Evolutionary conservation across 441 rosid genomes (phyloP), one percentile per base, ranked within the genome.

Genomic region (Aleurites moluccanus): DNA sequence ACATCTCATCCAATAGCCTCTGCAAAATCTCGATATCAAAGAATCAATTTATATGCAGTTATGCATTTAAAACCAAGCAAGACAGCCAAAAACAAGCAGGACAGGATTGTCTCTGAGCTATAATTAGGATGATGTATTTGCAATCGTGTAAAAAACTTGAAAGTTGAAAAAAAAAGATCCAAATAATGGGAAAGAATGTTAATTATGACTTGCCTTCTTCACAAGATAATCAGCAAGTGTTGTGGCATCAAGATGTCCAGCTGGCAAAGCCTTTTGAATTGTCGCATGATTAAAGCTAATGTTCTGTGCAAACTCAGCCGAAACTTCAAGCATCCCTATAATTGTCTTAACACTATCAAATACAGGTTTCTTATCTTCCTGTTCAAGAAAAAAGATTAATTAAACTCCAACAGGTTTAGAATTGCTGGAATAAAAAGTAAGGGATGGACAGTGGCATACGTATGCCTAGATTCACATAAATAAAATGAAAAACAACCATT

Each of bases 221-320:
- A 96, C 98, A 18, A 96, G 97, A 83, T 93, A 96, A 83, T 96
- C 99, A 1, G 98, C 99, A 3, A 96, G 92, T 49, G 98, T 93
- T 50, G 99, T 93, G 38, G 99, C 97, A 76, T 96, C 98, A 62
- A 96, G 97, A 79, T 89, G 86, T 73, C 98, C 99, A 2, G 97
- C 93, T 0, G 97, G 98, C 69, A 96, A 85, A 74, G 92, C 86
- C 85, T 81, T 89, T 67, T 77, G 85, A 76, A 96, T 89, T 80
- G 89, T 91, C 49, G 84, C 86, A 74, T 62, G 23, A 59, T 93
- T 93, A 78, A 89, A 92, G 13, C 90, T 85, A 40, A 93, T 90
- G 76, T 96, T 96, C 62, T 86, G 90, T 2, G 99, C 96, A 80
- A 96, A 96, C 78, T 96, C 98, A 9, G 97, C 92, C 15, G 98